Evolutionary conservation across 2,329 filamentous ascomycete genomes (phyloP).

Genomic region (Botrytis porri): DNA sequence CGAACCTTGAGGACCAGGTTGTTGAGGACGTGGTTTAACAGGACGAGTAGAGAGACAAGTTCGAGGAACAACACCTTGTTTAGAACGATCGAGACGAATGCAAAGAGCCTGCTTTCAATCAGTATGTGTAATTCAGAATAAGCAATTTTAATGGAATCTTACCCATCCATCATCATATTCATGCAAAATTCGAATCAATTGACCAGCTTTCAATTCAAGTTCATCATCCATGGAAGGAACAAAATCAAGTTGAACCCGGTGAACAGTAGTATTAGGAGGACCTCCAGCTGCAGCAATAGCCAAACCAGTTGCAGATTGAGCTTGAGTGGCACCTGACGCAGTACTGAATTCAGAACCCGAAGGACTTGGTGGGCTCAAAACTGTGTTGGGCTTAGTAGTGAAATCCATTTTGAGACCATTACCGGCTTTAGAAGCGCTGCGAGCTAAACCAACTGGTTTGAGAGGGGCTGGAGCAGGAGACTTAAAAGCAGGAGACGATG

Average conservation of each 20-base stretch:
- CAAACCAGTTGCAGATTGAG: constrained; percentile 49
- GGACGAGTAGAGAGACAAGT: constrained; percentile 91
- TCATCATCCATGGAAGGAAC: constrained; percentile 91
- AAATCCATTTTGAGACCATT: constrained; percentile 51
- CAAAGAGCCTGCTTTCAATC: constrained; percentile 69
- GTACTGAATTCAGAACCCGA: constrained; percentile 62
- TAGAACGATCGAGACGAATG: constrained; percentile 81
- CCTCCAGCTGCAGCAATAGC: constrained; percentile 63
- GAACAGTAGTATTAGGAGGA: constrained; percentile 62
- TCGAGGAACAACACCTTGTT: constrained; percentile 89
- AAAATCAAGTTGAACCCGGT: constrained; percentile 94
- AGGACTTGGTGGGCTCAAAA: constrained; percentile 53
- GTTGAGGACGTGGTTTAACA: constrained; percentile 53
- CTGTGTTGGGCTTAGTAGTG: constrained; percentile 43
- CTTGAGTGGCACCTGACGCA: constrained; percentile 47
- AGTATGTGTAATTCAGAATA: constrained; percentile 27
- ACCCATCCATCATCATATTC: constrained; percentile 99
- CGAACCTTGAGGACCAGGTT: constrained; percentile 34
- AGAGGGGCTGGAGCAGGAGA: constrained; percentile 17
- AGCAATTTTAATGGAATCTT: constrained; percentile 41
- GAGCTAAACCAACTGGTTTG: constrained; percentile 39
- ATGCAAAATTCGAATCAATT: constrained; percentile 84
- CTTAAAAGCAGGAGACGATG: constrained; percentile 23
- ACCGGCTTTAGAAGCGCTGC: constrained; percentile 57
- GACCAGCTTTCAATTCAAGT: constrained; percentile 74